Conservation (phyloP, 2,329 filamentous ascomycete species). For the Phaeosphaeriaceae sp. region DNA sequence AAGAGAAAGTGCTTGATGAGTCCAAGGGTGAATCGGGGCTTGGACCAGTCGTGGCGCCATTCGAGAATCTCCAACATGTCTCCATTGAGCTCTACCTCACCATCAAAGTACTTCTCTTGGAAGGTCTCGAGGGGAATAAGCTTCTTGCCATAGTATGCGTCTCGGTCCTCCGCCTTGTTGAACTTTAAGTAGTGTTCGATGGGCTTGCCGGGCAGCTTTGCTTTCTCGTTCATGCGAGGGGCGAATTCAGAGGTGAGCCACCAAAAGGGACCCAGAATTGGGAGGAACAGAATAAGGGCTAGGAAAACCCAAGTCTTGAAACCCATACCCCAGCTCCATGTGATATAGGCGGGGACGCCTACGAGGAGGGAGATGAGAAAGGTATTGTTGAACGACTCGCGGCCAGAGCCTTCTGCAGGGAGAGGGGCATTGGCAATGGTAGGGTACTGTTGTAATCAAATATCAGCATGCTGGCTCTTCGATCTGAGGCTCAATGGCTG, state of each 20-base stretch:
- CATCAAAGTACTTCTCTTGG: slow-evolving; percentile 97
- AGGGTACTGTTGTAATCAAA: slow-evolving; percentile 66
- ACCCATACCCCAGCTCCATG: slow-evolving; percentile 84
- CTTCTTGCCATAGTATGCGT: slow-evolving; percentile 76
- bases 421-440: slow-evolving; percentile 94
- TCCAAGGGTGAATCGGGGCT: slow-evolving; percentile 85
- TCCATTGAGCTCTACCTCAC: slow-evolving; percentile 93
- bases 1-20: slow-evolving; percentile 89
- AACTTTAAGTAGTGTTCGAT: slow-evolving; percentile 91
- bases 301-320: slow-evolving; percentile 89
- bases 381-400: slow-evolving; percentile 85
- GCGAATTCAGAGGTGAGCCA: slow-evolving; percentile 77
- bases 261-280: slow-evolving; percentile 85
- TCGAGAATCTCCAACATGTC: slow-evolving; percentile 89
- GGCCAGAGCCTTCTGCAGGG: slow-evolving; percentile 84
- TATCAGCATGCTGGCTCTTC: slow-evolving; percentile 31
- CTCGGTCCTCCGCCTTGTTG: slow-evolving; percentile 65
- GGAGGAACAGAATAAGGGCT: slow-evolving; percentile 75
- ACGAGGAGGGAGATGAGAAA: slow-evolving; percentile 74
- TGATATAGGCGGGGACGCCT: slow-evolving; percentile 77
- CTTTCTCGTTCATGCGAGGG: slow-evolving; percentile 93
- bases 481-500: slow-evolving; percentile 39
- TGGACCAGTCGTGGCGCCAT: slow-evolving; percentile 96
- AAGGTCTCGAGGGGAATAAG: slow-evolving; percentile 93
- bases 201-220: slow-evolving; percentile 80